These are phyloP conservation scores for Fusarium vanettenii DNA, from an alignment of 2,329 filamentous ascomycete species.

Conservation along the genomic window DNA sequence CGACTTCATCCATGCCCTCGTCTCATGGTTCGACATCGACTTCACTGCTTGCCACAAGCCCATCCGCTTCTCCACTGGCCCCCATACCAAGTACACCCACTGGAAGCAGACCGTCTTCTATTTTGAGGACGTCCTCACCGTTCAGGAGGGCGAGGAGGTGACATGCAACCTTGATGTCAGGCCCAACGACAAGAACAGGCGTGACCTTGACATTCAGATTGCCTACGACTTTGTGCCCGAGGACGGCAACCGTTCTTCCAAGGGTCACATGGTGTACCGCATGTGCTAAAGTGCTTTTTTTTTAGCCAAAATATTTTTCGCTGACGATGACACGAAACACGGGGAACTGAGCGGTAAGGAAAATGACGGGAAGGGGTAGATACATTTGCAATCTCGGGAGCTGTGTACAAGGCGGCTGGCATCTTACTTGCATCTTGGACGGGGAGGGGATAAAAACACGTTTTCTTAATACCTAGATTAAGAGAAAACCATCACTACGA, in stretches of 20 bases:
- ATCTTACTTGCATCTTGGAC: slow-evolving; percentile 42
- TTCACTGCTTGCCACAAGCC: slow-evolving; percentile 99
- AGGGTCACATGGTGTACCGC: slow-evolving; percentile 83
- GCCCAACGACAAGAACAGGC: slow-evolving; percentile 93
- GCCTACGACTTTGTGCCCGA: slow-evolving; percentile 83
- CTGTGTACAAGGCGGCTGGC: slow-evolving; percentile 41
- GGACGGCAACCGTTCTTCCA: slow-evolving; percentile 75
- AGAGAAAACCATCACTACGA: slow-evolving; percentile 31
- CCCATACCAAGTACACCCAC: slow-evolving; percentile 99
- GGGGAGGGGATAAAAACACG: slow-evolving; percentile 13
- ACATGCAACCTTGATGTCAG: slow-evolving; percentile 80
- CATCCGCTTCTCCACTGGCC: slow-evolving; percentile 94
- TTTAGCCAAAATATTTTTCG: slow-evolving; percentile 25
- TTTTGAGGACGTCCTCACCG: slow-evolving; percentile 90
- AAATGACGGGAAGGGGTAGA: slow-evolving; percentile 22
- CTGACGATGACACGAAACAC: slow-evolving; percentile 42
- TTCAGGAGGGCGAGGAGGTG: slow-evolving; percentile 87
- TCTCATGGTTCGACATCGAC: slow-evolving; percentile 99
- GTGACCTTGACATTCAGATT: slow-evolving; percentile 92
- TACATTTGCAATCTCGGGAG: slow-evolving; percentile 31
- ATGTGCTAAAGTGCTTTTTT: slow-evolving; percentile 65
- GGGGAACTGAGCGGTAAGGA: not conserved
- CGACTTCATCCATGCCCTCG: slow-evolving; percentile 95
- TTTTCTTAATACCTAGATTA: slow-evolving; percentile 37
- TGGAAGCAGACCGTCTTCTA: slow-evolving; percentile 99